Base-by-base conservation (phyloP, 2,329 filamentous ascomycete species). In the Hirsutella minnesotensis region DNA sequence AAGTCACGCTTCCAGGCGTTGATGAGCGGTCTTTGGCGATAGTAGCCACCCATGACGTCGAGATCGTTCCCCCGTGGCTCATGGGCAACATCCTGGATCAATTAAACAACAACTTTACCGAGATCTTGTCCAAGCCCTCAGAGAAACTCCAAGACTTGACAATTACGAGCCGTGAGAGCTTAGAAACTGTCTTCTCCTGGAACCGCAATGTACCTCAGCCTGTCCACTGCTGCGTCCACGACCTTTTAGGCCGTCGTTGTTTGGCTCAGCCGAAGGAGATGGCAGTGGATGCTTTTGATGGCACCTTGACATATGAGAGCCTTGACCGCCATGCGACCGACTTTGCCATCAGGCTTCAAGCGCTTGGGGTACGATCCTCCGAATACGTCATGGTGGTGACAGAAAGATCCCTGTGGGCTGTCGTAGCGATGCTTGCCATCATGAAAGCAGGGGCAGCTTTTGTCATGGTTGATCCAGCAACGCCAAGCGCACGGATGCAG, bases 361-460 rank as follows among this genome's bases (percentile, higher is more conserved):
- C n/a, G 13, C 7, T 44, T 3, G 37, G 38, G 7, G 41, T 37
- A 13, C 2, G 37, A 5, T 38, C 40, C 0, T 41, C 33, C 2
- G 24, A 20, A 8, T 43, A 40, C 33, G 27, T 46, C n/a, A 27
- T 38, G 29, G 21, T 46, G 2, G 18, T 35, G 12, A 24, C 40
- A 22, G 41, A 43, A 12, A 27, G 36, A 9, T 40, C 40, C n/a
- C 31, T 46, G 3, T 40, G 41, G 38, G 33, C 41, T 1, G 34
- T 46, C 4, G 24, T 45, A n/a, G 29, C 44, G 3, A 56, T 62
- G 39, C 35, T 62, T 0, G 59, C 49, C 0, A 43, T 60, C 4
- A 52, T 60, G 39, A 60, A 57, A 40, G 46, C 59, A 0, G 61
- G 60, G 3, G 59, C 53, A 4, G 55, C 54, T 0, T 57, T 60